Evolutionary conservation across 768 basidiomycete genomes (phyloP), one percentile per base, ranked within the genome.

Genomic region (Naganishia vishniacii): DNA sequence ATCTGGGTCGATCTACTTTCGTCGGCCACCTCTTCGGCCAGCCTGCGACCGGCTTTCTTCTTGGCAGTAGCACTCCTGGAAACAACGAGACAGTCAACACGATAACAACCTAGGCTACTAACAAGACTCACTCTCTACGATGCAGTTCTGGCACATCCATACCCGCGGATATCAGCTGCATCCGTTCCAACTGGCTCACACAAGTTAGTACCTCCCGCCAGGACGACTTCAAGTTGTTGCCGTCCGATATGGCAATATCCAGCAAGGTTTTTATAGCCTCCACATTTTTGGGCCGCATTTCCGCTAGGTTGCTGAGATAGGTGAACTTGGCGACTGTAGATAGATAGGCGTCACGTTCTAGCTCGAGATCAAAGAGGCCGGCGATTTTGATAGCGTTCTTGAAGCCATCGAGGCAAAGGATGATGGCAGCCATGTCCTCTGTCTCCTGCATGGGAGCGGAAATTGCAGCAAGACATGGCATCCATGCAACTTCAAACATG

Each of bases 401-500:
- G 82, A 99, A 93, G 13, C 95, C 95, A 65, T 97, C 91, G 61
- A 99, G 80, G 73, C 92, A 94, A 15, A 92, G 80, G 65, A 90
- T 88, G 66, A 98, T 89, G 18, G 92, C 80, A 73, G 94, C 93
- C 48, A 92, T 80, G 76, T 95, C 93, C 72, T 97, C 91, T 0
- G 92, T 91, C 64, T 92, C 89, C 76, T 98, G 95, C 46, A 98
- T 81, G 16, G 92, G 94, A 0, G 86, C 90, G 9, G 95, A 98
- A 29, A 98, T 81, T 12, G 92, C 93, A 15, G 95, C 94, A 25
- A 99, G 82, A 78, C 97, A 93, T 0, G 95, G 86, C 80, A 98
- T 98, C 95, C 95, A 99, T 23, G 91, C 93, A 7, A 97, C 93
- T 78, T 98, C 94, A 71, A 99, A 95, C 95, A 99, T 99, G 20